A percentile compares a stretch with the other conserved stretches of the same genome.
phyloP scores from a whole-genome alignment of 108 stramenopile genomes.

The Conticribra weissflogii region DNA sequence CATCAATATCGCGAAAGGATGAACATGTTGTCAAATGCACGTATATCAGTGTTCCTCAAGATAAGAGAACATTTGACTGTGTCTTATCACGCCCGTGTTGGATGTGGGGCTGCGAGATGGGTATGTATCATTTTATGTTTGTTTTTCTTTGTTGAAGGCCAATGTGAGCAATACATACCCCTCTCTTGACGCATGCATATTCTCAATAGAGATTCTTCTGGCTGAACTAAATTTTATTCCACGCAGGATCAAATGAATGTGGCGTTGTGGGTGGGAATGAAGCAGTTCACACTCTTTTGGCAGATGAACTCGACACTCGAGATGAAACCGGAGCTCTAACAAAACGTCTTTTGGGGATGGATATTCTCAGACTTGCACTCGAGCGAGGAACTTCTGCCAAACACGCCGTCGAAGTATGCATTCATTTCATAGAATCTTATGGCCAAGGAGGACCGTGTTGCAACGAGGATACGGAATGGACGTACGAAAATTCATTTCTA shows the following conservation, averaged over 20 bases:
- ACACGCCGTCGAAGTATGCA: constrained; percentile 51
- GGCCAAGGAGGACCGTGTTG: constrained; percentile 74
- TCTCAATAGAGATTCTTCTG: too few species aligned
- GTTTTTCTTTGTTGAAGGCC: neutral
- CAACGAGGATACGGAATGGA: constrained; percentile 52
- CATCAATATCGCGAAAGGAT: constrained; percentile 5
- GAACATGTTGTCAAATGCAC: constrained; percentile 44
- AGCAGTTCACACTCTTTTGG: constrained; percentile 51
- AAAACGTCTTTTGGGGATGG: constrained; percentile 57
- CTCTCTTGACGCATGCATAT: too few species aligned
- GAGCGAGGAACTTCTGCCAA: constrained; percentile 52
- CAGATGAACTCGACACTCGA: constrained; percentile 9
- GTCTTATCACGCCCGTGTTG: constrained; percentile 61
- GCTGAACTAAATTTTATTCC: too few species aligned
- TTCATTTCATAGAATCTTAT: constrained; percentile 49
- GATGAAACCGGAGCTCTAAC: constrained; percentile 13
- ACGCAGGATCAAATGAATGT: constrained; percentile 61
- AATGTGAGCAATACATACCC: neutral
- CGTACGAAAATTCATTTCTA: constrained; percentile 66
- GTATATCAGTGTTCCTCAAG: constrained; percentile 60
- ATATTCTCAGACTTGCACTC: constrained; percentile 58
- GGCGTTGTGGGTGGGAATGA: constrained; percentile 67
- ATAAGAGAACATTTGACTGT: constrained; percentile 40
- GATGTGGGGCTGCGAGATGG: constrained; percentile 62
- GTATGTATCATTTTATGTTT: neutral